Base-by-base conservation (phyloP, 352 stramenopile species). In the Phytophthora cryptogea region DNA sequence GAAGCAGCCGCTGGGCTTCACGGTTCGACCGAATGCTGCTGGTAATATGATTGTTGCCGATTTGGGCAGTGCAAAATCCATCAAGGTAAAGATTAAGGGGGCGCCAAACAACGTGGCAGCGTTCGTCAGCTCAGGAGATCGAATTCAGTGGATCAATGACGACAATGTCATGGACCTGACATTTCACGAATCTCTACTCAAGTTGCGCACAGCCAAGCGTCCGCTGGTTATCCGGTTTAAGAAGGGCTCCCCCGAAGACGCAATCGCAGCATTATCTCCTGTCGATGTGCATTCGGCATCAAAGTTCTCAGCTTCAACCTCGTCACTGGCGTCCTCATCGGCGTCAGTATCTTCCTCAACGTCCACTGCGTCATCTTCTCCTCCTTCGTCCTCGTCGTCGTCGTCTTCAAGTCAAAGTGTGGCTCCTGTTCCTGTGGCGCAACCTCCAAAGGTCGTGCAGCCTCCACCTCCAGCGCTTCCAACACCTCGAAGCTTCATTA, bases 191-290 rank as follows among this genome's bases (percentile, higher is more conserved):
- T 72, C 84, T 1, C 55, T 95, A n/a, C 74, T 92, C 0, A 94
- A 93, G 67, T 64, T 95, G 36, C 84, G 86, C 8, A 93, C 81
- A 13, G 86, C 86, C 11, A 94, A 94, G 63, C 68, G 86, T 1
- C 86, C 86, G 27, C 71, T 95, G 2, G 74, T 93, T 16, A 89
- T 95, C 68, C 84, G 86, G 28, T 94, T 95, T 61, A 90, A 89
- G 66, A 89, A 90, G 46, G 70, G 68, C 1, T 78, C 78, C 11
- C 70, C 80, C 5, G 73, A 86, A 66, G 54, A 76, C 30, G 60
- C 70, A 8, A 53, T 76, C 5, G 60, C 59, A 26, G 46, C 61
- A 39, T 64, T 72, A 23, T 55, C 74, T 35, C 59, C 53, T 33
- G 39, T 55, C 4, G 55, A 43, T 14, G 28, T 76, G 6, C 58